Conservation (phyloP, 2,329 filamentous ascomycete genomes). For the Tricladium varicosporioides region DNA sequence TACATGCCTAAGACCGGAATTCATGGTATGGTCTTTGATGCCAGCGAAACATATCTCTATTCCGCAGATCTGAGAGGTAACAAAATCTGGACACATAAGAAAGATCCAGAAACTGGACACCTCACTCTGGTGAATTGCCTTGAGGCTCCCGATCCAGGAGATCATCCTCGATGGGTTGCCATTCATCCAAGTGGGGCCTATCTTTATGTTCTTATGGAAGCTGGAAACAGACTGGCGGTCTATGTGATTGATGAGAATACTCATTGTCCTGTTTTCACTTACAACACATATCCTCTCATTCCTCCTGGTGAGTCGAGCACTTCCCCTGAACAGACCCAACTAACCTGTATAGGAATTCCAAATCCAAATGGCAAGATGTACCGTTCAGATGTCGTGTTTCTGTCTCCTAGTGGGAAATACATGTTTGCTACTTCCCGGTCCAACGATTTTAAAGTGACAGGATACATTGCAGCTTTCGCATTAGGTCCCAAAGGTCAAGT, state of each 20-base stretch:
- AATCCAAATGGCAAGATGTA: slow-evolving; percentile 58
- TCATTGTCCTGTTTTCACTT: slow-evolving; percentile 75
- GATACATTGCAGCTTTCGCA: slow-evolving; percentile 79
- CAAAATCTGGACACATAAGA: slow-evolving; percentile 82
- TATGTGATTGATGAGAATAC: slow-evolving; percentile 75
- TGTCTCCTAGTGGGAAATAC: slow-evolving; percentile 67
- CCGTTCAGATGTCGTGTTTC: slow-evolving; percentile 79
- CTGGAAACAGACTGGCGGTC: slow-evolving; percentile 79
- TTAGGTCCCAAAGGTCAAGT: slow-evolving; percentile 68
- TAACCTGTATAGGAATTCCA: slow-evolving; percentile 27
- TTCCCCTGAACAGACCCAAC: slow-evolving; percentile 25
- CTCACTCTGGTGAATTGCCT: slow-evolving; percentile 70
- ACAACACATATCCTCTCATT: slow-evolving; percentile 74
- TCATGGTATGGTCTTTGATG: slow-evolving; percentile 80
- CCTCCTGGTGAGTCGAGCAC: slow-evolving; percentile 57
- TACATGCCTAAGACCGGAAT: slow-evolving; percentile 70
- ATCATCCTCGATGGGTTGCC: slow-evolving; percentile 87
- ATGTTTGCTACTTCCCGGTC: slow-evolving; percentile 83
- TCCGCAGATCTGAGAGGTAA: slow-evolving; percentile 76
- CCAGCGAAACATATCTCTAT: slow-evolving; percentile 72
- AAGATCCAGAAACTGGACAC: slow-evolving; percentile 57
- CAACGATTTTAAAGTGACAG: slow-evolving; percentile 72
- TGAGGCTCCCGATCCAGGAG: slow-evolving; percentile 65
- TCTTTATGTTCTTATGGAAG: slow-evolving; percentile 85
- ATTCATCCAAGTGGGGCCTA: slow-evolving; percentile 76